Evolutionary conservation across 2,329 filamentous ascomycete species (phyloP).

Genomic region (Fusarium tuaranense): DNA sequence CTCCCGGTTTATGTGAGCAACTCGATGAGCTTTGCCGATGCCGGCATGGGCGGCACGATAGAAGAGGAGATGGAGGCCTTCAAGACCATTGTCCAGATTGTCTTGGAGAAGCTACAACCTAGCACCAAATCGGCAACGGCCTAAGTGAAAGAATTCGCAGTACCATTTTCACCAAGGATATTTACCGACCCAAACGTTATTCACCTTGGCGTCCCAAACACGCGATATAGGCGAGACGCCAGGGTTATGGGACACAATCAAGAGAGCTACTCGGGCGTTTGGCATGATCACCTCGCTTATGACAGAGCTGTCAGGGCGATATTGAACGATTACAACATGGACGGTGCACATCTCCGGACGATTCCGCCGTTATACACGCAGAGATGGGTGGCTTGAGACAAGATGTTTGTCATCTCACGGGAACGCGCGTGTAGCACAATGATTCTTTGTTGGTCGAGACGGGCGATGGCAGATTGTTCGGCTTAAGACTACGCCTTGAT

Average conservation of each 20-base stretch:
- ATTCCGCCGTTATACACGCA: conserved; percentile 32
- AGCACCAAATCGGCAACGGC: conserved; percentile 17
- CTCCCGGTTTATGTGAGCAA: conserved; percentile 91
- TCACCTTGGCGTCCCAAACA: background rate
- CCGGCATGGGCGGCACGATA: conserved; percentile 81
- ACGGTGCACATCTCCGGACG: conserved; percentile 25
- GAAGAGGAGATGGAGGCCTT: conserved; percentile 97
- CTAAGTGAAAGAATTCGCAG: background rate
- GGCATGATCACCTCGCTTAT: conserved; percentile 11
- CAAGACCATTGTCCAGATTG: conserved; percentile 76
- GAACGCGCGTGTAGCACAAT: conserved; percentile 29
- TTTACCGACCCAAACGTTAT: background rate
- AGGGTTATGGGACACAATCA: background rate
- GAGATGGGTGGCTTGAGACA: conserved; percentile 32
- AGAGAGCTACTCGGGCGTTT: background rate
- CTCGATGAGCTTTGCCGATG: conserved; percentile 81
- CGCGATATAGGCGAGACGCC: background rate
- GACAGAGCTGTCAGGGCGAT: conserved; percentile 33
- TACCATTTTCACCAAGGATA: background rate
- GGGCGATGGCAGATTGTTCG: background rate
- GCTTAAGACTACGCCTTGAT: background rate
- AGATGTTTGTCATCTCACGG: conserved; percentile 39
- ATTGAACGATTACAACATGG: conserved; percentile 34
- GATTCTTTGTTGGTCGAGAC: conserved; percentile 3
- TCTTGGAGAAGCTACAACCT: conserved; percentile 53